Percentiles rank a stretch among this genome's conserved stretches.
These are phyloP conservation scores for Diplosphaera chodatii DNA, from an alignment of 139 green algal genomes.

Conservation along the genomic window DNA sequence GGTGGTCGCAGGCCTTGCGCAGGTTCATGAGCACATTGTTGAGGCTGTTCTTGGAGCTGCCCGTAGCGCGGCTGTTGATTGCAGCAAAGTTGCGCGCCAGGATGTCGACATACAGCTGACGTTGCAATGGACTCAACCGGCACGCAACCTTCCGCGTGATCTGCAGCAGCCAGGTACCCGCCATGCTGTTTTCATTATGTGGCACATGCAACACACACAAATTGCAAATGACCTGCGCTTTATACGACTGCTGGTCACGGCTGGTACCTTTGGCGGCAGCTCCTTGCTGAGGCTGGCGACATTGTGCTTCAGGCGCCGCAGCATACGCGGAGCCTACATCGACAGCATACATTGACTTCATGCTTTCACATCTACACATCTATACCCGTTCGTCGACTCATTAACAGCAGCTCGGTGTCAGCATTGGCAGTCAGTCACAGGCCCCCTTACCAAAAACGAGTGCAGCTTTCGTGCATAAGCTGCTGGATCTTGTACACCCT, in stretches of 20 bases:
- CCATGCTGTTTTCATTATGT: too few species aligned
- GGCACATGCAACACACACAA: too few species aligned
- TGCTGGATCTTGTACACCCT: not conserved
- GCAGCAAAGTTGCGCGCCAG: conserved; percentile 4
- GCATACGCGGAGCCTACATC: conserved; percentile 18
- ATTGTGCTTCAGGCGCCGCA: conserved; percentile 21
- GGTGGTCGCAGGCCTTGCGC: conserved; percentile 62
- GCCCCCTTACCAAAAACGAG: too few species aligned
- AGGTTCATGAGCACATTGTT: conserved; percentile 61
- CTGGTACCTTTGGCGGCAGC: conserved; percentile 2
- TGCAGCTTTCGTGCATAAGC: not conserved
- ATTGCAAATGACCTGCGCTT: too few species aligned
- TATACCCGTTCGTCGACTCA: too few species aligned
- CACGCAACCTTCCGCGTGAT: conserved; percentile 35
- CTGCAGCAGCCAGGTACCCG: too few species aligned
- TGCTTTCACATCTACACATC: too few species aligned
- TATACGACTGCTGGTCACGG: too few species aligned
- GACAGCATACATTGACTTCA: too few species aligned
- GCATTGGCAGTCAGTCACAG: too few species aligned
- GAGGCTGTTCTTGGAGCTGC: conserved; percentile 7
- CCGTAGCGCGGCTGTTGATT: not conserved
- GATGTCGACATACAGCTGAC: not conserved
- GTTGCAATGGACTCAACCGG: conserved; percentile 13
- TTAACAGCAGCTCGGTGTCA: too few species aligned
- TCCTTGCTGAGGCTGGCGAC: conserved; percentile 9